Percentiles rank a stretch among this genome's conserved stretches.
These are phyloP conservation scores for Emiliania huxleyi DNA, from an alignment of 78 protist genomes.

Conservation along the genomic window DNA sequence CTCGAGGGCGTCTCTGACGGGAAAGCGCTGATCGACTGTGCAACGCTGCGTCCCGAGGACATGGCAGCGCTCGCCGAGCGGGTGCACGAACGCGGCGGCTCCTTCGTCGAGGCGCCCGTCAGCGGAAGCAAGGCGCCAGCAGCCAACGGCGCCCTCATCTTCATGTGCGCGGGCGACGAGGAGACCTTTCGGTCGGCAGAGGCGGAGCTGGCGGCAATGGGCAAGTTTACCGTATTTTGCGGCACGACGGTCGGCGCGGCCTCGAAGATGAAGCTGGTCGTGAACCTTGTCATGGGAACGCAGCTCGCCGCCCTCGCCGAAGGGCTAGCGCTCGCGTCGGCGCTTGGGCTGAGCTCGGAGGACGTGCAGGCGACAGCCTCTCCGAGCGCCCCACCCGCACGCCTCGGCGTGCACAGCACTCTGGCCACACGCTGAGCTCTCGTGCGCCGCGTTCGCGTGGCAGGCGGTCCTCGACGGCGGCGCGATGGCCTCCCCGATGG, in stretches of 20 bases:
- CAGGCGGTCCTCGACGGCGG: slow-evolving; percentile 33
- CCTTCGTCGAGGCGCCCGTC: slow-evolving; percentile 47
- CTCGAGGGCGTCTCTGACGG: background rate
- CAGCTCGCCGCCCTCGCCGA: slow-evolving; percentile 30
- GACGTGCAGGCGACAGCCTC: background rate
- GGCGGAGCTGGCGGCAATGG: background rate
- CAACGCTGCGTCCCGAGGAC: slow-evolving; percentile 18
- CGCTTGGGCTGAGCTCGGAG: background rate
- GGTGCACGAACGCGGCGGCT: background rate
- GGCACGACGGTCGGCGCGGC: background rate
- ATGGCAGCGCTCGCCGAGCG: background rate
- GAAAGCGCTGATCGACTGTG: slow-evolving; percentile 25
- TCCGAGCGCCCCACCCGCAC: no score
- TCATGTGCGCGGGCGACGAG: slow-evolving; percentile 30
- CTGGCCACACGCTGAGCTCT: no score
- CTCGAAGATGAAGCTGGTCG: slow-evolving; percentile 18
- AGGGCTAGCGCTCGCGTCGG: slow-evolving; percentile 22
- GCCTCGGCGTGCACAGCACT: no score
- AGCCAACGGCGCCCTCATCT: slow-evolving; percentile 1
- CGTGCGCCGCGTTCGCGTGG: no score
- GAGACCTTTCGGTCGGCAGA: background rate
- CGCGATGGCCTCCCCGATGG: background rate
- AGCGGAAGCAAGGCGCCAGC: slow-evolving; percentile 29
- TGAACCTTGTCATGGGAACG: slow-evolving; percentile 23
- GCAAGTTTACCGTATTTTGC: background rate